These are phyloP conservation scores for Hypomyces rosellus DNA, from an alignment of 2,329 filamentous ascomycete genomes.

Conservation along the genomic window DNA sequence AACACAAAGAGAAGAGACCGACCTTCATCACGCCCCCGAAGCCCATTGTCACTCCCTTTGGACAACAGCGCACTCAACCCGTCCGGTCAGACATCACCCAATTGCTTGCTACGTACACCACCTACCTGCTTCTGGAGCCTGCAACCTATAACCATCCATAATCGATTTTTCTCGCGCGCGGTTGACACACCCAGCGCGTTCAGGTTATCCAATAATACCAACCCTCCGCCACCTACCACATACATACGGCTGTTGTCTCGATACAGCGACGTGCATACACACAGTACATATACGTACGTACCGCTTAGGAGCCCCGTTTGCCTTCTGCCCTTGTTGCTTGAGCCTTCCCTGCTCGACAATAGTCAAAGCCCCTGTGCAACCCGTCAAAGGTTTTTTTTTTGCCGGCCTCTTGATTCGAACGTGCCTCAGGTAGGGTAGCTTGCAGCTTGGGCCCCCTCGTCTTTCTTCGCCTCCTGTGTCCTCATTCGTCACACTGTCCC, in stretches of 20 bases:
- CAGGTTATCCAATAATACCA: constrained; percentile 3
- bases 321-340: neutral
- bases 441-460: constrained; percentile 14
- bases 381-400: neutral
- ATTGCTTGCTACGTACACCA: too few species aligned
- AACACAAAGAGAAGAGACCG: too few species aligned
- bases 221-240: neutral
- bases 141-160: too few species aligned
- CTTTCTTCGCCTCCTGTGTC: constrained; percentile 9
- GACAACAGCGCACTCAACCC: too few species aligned
- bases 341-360: neutral
- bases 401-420: neutral
- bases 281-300: neutral
- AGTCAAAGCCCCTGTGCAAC: neutral
- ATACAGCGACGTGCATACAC: constrained; percentile 11
- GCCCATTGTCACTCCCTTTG: too few species aligned
- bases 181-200: neutral
- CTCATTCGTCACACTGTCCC: constrained; percentile 16
- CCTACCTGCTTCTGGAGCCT: too few species aligned
- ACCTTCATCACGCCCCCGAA: too few species aligned
- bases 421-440: constrained; percentile 13
- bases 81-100: too few species aligned
- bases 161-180: neutral
- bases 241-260: neutral
- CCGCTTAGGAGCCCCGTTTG: neutral